Conservation (phyloP, 352 stramenopile species). For the Globisporangium viniferum region DNA sequence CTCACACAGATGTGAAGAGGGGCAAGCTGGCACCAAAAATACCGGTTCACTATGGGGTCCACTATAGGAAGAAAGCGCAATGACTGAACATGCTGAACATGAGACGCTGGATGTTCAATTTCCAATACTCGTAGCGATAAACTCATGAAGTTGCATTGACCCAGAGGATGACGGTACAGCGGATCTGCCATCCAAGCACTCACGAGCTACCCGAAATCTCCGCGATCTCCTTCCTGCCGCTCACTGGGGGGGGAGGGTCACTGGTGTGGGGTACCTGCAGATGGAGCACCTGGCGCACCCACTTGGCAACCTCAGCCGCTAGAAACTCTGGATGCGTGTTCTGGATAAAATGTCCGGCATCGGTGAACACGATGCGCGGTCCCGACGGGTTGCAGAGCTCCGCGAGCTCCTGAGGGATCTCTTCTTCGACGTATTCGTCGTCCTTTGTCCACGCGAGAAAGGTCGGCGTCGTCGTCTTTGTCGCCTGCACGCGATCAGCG, state of each 20-base stretch:
- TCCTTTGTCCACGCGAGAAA: slow-evolving; percentile 43
- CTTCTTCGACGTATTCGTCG: slow-evolving; percentile 47
- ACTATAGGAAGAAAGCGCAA: no score
- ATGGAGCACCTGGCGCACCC: slow-evolving; percentile 22
- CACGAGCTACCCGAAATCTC: not conserved
- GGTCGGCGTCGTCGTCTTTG: slow-evolving; percentile 22
- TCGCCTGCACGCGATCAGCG: slow-evolving; percentile 23
- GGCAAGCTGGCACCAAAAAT: no score
- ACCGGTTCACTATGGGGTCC: no score
- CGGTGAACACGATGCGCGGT: slow-evolving; percentile 39
- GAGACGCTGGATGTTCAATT: no score
- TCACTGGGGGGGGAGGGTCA: not conserved
- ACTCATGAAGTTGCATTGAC: no score
- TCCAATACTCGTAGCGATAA: no score
- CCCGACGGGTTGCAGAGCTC: slow-evolving; percentile 23
- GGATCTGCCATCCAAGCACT: no score
- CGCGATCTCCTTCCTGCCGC: not conserved
- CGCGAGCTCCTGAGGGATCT: slow-evolving; percentile 34
- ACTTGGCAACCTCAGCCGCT: slow-evolving; percentile 20
- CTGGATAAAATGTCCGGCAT: slow-evolving; percentile 54
- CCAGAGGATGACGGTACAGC: no score
- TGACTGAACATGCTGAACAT: no score
- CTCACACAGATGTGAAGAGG: no score
- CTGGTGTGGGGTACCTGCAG: no score
- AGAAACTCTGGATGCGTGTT: slow-evolving; percentile 43